A percentile compares a stretch with the other conserved stretches of the same genome.
phyloP scores from a whole-genome alignment of 331 rosid species.

The Quercus phellos region DNA sequence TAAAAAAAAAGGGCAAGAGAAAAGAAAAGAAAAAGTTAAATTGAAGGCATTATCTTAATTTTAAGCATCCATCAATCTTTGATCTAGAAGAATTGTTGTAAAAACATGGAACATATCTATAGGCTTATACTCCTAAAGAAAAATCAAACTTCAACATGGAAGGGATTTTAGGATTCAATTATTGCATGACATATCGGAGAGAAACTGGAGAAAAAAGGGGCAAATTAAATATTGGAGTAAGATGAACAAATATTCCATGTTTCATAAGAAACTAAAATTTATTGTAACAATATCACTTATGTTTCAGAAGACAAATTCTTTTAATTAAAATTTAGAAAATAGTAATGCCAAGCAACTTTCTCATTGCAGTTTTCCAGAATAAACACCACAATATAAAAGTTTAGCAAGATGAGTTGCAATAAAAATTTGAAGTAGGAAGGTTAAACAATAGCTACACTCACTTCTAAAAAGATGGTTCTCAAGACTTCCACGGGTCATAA shows the following conservation, averaged over 20 bases:
- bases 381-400: not conserved
- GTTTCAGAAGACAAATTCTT: not conserved
- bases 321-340: not conserved
- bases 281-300: not conserved
- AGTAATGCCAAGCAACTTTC: not conserved
- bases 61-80: not conserved
- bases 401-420: not conserved
- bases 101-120: not conserved
- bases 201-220: not conserved
- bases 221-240: not conserved
- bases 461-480: slow-evolving; percentile 90
- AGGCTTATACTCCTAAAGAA: not conserved
- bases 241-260: not conserved
- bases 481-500: slow-evolving; percentile 92
- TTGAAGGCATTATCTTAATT: not conserved
- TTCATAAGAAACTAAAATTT: not conserved
- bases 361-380: not conserved
- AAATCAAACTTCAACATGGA: not conserved
- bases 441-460: slow-evolving; percentile 37
- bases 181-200: not conserved
- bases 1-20: no score
- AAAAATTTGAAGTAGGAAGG: not conserved
- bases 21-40: not conserved
- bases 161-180: not conserved
- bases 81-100: not conserved